Evolutionary conservation across 163 green algal genomes (phyloP), one percentile per base, ranked within the genome.

Genomic region (Chlorella variabilis): DNA sequence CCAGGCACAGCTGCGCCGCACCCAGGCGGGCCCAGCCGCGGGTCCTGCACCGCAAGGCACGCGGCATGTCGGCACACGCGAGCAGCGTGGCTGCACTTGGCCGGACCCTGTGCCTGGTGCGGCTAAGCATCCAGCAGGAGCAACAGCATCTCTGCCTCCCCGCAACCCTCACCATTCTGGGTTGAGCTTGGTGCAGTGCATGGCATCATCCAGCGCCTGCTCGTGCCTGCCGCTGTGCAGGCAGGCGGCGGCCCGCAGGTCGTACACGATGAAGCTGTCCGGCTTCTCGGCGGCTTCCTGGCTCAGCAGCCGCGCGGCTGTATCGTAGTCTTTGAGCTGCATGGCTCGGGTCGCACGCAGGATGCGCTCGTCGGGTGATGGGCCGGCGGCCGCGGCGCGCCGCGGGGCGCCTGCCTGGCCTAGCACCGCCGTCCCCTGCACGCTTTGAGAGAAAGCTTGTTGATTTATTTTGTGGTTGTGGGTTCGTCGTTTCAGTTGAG

Each of bases 1-100:
- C 84, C 39, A 80, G 34, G 61, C 63, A 65, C 36, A 88, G 78
- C 51, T 88, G 78, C 13, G 84, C 84, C 1, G 78, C 78, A 25
- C 84, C 84, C 58, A 88, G 84, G 20, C 84, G 62, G 2, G 65
- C 84, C 78, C 84, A 88, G 38, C 70, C 84, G 0, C 84, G 71
- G 1, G 71, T 63, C 80, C 80, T 85, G 71, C 48, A 51, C 15
- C 8, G 33, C 31, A 68, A 48, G 33, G 42, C 31, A 41, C 11
- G 41, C 9, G 33, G 21, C 13, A 27, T 62, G 68, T 74, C 27
- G 23, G 45, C 45, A 54, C 15, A 54, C 45, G n/a, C n/a, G n/a
- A n/a, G n/a, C n/a, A n/a, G n/a, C n/a, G n/a, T n/a, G n/a, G n/a
- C n/a, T n/a, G n/a, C n/a, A n/a, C n/a, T n/a, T n/a, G n/a, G n/a